Percentiles rank a stretch among this genome's conserved stretches.
Conservation (phyloP, 768 basidiomycete species). For the Mycena rosella region DNA sequence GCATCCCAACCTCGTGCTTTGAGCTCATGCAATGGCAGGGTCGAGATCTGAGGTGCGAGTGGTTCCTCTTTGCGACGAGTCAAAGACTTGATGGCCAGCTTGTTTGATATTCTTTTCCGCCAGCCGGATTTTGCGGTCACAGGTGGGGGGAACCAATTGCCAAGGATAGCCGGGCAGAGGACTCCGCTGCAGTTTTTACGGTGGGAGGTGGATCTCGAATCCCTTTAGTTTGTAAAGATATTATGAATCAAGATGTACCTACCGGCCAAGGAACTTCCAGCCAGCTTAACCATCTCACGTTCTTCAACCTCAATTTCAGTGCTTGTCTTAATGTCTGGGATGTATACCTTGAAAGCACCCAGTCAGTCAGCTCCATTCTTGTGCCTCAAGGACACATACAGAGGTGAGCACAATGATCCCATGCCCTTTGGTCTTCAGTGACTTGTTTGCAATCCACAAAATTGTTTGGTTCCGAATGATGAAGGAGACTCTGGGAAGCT, state of each 20-base stretch:
- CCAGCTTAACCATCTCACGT: neutral
- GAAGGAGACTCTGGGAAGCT: neutral
- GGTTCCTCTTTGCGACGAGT: neutral
- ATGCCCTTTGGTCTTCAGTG: neutral
- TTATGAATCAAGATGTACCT: neutral
- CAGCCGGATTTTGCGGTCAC: neutral
- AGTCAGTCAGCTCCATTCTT: too few species aligned
- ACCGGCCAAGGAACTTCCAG: neutral
- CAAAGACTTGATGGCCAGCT: neutral
- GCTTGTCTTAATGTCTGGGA: neutral
- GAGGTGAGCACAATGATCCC: neutral
- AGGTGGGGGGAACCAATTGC: neutral
- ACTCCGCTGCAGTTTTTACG: neutral
- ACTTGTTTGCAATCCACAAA: neutral
- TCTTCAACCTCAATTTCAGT: neutral
- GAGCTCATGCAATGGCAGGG: neutral
- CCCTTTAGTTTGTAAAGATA: neutral
- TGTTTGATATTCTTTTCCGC: neutral
- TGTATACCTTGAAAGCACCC: constrained; percentile 3
- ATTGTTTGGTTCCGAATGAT: constrained; percentile 3
- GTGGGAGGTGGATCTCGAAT: neutral
- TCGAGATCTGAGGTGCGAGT: neutral
- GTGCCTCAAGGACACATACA: neutral
- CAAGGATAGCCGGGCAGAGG: neutral
- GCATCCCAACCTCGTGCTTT: constrained; percentile 6